Base-by-base conservation (phyloP, 2,329 filamentous ascomycete genomes). In the Echinosphaeria canescens region DNA sequence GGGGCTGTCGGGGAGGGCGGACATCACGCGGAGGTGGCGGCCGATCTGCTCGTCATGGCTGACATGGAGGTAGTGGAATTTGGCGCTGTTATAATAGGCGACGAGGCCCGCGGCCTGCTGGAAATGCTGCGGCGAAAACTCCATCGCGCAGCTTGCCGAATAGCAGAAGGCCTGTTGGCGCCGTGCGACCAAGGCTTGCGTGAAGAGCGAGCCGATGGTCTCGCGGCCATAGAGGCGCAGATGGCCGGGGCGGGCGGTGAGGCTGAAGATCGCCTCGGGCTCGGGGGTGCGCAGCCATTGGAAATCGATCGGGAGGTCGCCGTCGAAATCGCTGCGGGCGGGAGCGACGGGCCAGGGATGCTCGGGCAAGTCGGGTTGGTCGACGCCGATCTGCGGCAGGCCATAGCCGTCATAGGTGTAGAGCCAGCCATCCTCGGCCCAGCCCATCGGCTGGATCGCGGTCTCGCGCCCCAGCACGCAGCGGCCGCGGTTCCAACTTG, bases 21-120 rank as follows among this genome's bases (percentile, higher is more conserved):
- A n/a, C n/a, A n/a, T n/a, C n/a, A n/a, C n/a, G n/a, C n/a, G n/a
- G n/a, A n/a, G n/a, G n/a, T n/a, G n/a, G n/a, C n/a, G n/a, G n/a
- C n/a, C n/a, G n/a, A n/a, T n/a, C n/a, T n/a, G n/a, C n/a, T n/a
- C n/a, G n/a, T n/a, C n/a, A n/a, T n/a, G n/a, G n/a, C n/a, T 63
- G 2, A 72, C 59, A 1, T 61, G 54, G 5, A 72, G 49, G 35
- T 71, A 72, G 48, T 68, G 71, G 43, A 70, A 72, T 43, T 72
- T 72, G 46, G 52, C 71, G 4, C 65, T 61, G 38, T 58, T 63
- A 45, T 72, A 72, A 42, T 72, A 72, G 1, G 62, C 61, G 10
- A 59, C 61, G 6, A 73, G 45, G 0, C 67, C 66, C 0, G 66
- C 65, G 31, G 66, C 71, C 34, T 69, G 56, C 9, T 65, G 52